Base-by-base conservation (phyloP, 768 basidiomycete genomes). In the Inosperma sp. region DNA sequence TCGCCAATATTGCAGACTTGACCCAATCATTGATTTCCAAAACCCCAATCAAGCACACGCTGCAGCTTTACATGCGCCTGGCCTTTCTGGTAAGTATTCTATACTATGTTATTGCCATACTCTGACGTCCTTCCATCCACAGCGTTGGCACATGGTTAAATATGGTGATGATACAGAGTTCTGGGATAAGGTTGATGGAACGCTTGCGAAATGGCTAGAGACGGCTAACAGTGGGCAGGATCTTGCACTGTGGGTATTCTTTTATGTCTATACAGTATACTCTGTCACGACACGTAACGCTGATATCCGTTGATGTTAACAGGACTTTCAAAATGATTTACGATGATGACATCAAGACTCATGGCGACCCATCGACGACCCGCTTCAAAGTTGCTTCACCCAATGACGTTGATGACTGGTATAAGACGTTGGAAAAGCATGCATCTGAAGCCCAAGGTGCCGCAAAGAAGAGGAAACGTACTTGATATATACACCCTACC, bases 291-390 rank as follows among this genome's bases (percentile, higher is more conserved):
- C 27, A 49, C 13, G 14, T 49, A 23, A 27, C 9, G 13, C 13
- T 44, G 17, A n/a, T 44, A 10, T 40, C 6, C 22, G 6, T n/a
- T 48, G 34, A n/a, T n/a, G 34, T 36, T 39, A 6, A 37, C 17
- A 49, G 48, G 17, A 13, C 36, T 3, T 49, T 47, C 26, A 37
- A 33, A 22, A 34, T 27, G 14, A 27, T n/a, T 14, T 51, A 42
- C 26, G 9, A 6, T 9, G 39, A 51, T 19, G 42, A 51, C 39
- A 51, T 21, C 19, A 51, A 43, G 9, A 44, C 12, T 4, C 45
- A 46, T 56, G 27, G 27, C 12, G 21, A 52, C 46, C 25, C 59
- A 22, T n/a, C n/a, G n/a, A n/a, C n/a, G n/a, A n/a, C n/a, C n/a
- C n/a, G n/a, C n/a, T n/a, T n/a, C n/a, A n/a, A n/a, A n/a, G n/a